Conservation (phyloP, 2,329 filamentous ascomycete genomes). For the Curvularia sp. region DNA sequence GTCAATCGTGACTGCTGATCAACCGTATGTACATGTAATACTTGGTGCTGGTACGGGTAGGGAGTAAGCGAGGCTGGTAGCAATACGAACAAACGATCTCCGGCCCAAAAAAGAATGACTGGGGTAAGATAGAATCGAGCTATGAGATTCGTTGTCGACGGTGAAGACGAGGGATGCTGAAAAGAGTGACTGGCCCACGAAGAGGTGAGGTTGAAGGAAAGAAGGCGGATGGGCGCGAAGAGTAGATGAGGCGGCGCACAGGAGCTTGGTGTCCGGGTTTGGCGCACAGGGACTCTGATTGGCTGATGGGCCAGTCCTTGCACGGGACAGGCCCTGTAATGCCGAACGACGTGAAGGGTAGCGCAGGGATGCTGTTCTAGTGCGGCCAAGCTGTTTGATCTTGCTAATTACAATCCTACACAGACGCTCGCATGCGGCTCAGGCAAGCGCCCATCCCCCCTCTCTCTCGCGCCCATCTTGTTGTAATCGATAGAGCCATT, state of each 20-base stretch:
- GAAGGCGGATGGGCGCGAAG: conserved; percentile 37
- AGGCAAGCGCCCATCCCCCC: background rate
- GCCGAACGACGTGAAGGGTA: conserved; percentile 23
- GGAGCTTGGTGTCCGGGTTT: conserved; percentile 31
- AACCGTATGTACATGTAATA: conserved; percentile 18
- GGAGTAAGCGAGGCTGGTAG: conserved; percentile 20
- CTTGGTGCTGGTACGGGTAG: conserved; percentile 19
- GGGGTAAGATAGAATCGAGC: conserved; percentile 45
- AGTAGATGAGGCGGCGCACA: conserved; percentile 45
- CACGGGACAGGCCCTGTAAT: conserved; percentile 30
- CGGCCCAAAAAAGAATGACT: conserved; percentile 50
- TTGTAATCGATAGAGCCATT: conserved; percentile 18
- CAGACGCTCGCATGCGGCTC: background rate
- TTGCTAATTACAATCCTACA: conserved; percentile 22
- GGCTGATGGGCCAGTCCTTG: conserved; percentile 28
- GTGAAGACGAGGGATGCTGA: conserved; percentile 28
- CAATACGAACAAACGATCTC: conserved; percentile 28
- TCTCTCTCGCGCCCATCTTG: background rate
- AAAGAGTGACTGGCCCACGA: conserved; percentile 44
- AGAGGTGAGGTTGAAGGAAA: conserved; percentile 44
- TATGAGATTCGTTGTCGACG: conserved; percentile 25
- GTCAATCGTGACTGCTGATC: conserved; percentile 35
- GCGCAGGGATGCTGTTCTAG: conserved; percentile 16
- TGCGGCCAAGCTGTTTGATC: conserved; percentile 41
- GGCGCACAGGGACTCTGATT: conserved; percentile 36